Percentiles rank a stretch among this genome's conserved stretches.
phyloP scores from a whole-genome alignment of 148 eudicot genomes.

The Rhododendron ferrugineum region DNA sequence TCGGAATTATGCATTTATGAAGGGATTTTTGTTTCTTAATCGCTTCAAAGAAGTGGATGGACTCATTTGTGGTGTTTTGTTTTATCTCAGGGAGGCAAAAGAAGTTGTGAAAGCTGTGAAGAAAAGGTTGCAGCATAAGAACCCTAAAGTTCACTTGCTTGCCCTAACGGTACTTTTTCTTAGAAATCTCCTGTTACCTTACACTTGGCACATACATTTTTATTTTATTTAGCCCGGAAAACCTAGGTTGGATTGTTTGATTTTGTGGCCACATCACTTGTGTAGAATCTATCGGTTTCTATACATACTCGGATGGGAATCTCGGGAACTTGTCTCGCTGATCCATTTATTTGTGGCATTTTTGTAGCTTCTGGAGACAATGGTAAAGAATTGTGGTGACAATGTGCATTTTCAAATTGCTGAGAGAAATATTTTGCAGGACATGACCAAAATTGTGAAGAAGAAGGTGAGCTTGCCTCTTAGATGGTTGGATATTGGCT shows the following conservation, averaged over 20 bases:
- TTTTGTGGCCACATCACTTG: neutral
- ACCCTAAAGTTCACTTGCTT: constrained; percentile 81
- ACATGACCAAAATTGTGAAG: constrained; percentile 86
- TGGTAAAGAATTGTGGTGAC: constrained; percentile 98
- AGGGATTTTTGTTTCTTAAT: neutral
- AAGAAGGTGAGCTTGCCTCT: constrained; percentile 53
- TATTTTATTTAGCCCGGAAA: neutral
- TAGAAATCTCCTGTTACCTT: neutral
- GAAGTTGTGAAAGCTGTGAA: constrained; percentile 79
- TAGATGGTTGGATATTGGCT: neutral
- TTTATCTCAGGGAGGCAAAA: constrained; percentile 64
- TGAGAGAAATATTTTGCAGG: constrained; percentile 66
- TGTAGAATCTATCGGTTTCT: neutral
- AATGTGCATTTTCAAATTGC: constrained; percentile 73
- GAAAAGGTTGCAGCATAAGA: constrained; percentile 86
- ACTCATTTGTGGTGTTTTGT: neutral
- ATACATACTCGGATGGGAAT: neutral
- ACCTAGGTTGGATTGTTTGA: neutral
- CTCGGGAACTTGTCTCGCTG: constrained; percentile 4
- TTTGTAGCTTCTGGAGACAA: constrained; percentile 82
- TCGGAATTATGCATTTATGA: neutral
- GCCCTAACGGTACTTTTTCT: constrained; percentile 66
- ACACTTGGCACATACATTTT: neutral
- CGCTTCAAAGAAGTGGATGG: neutral
- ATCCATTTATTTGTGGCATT: neutral